phyloP scores from a whole-genome alignment of 139 green algal genomes.

The Coccomyxa sp. region DNA sequence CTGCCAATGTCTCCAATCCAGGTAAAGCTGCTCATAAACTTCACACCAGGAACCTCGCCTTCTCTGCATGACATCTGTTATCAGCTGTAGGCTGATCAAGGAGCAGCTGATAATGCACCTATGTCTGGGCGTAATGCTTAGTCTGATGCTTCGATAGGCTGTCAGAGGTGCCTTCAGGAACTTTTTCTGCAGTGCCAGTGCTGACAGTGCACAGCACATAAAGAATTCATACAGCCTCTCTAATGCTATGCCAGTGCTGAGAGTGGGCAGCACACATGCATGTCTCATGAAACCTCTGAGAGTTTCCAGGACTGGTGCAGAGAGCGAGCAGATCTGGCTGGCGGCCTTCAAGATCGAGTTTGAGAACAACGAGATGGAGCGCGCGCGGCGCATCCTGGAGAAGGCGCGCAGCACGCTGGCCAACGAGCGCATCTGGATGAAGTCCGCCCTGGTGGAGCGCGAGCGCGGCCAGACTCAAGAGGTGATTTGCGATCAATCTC shows the following conservation, averaged over 20 bases:
- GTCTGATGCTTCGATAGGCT: no score
- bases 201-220: slow-evolving; percentile 90
- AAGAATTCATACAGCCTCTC: background rate
- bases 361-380: slow-evolving; percentile 79
- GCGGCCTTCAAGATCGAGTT: slow-evolving; percentile 99
- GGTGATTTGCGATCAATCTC: background rate
- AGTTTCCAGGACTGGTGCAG: slow-evolving; percentile 84
- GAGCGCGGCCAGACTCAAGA: slow-evolving; percentile 60
- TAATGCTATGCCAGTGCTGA: background rate
- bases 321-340: slow-evolving; percentile 94
- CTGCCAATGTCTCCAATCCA: no score
- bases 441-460: slow-evolving; percentile 91
- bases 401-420: slow-evolving; percentile 73
- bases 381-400: slow-evolving; percentile 36
- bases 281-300: no score
- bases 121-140: no score
- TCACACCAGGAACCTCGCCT: no score
- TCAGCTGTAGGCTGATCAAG: no score
- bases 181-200: slow-evolving; percentile 87
- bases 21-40: no score
- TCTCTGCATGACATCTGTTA: no score
- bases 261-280: background rate
- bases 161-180: slow-evolving; percentile 73
- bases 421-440: slow-evolving; percentile 95
- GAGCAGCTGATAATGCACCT: no score